Percentiles rank a stretch among this genome's conserved stretches.
Conservation (phyloP, 495 filamentous ascomycete species). For the Podospora bellae-mahoneyi region DNA sequence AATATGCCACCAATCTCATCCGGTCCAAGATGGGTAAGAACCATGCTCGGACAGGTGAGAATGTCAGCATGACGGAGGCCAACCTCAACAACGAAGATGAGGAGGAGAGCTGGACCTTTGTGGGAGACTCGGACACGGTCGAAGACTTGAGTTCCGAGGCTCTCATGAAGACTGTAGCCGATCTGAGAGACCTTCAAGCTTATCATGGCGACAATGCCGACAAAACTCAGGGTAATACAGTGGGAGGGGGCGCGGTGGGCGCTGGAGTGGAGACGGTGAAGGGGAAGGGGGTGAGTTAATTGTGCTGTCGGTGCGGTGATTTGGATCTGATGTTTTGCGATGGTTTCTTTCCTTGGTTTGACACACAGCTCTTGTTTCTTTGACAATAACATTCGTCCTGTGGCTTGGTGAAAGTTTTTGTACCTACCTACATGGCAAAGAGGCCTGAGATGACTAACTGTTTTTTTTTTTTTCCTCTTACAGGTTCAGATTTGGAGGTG, state of each 20-base stretch:
- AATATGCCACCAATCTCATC: constrained; percentile 88
- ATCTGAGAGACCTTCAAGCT: neutral
- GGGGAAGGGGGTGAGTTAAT: constrained; percentile 9
- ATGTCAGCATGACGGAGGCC: neutral
- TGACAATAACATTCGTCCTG: neutral
- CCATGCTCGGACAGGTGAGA: constrained; percentile 44
- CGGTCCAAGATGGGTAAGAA: constrained; percentile 53
- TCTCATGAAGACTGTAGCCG: constrained; percentile 18
- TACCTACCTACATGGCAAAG: neutral
- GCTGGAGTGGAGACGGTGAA: neutral
- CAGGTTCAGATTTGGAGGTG: neutral
- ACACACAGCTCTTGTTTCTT: neutral
- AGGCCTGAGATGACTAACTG: neutral
- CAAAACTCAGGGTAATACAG: constrained; percentile 12
- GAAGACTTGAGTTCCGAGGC: constrained; percentile 24
- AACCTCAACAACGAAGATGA: constrained; percentile 33
- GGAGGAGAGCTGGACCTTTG: constrained; percentile 52
- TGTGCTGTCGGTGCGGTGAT: neutral
- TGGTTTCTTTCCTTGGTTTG: neutral
- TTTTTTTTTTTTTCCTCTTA: neutral
- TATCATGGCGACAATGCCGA: too few species aligned
- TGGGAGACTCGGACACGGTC: constrained; percentile 35
- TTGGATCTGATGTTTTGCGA: neutral
- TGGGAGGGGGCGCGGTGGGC: constrained; percentile 16
- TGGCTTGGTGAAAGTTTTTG: neutral